Conservation (phyloP, 2,329 filamentous ascomycete species). For the Venturia oleaginea region DNA sequence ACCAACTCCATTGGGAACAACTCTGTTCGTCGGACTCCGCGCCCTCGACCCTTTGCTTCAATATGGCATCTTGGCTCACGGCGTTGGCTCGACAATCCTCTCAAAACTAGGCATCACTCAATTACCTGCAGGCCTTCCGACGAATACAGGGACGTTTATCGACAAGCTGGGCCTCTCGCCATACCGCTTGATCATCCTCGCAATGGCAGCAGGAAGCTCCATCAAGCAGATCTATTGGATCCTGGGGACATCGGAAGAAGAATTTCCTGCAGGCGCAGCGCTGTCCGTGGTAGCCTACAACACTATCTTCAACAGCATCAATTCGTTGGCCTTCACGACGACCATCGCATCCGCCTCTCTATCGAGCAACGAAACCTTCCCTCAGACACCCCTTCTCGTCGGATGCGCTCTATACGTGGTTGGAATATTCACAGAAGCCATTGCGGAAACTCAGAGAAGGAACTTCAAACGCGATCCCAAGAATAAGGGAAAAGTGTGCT, state of each 20-base stretch:
- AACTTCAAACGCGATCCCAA: conserved; percentile 41
- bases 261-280: conserved; percentile 38
- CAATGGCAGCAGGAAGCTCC: conserved; percentile 43
- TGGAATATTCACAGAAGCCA: conserved; percentile 46
- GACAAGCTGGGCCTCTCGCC: conserved; percentile 40
- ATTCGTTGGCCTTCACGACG: conserved; percentile 45
- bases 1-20: conserved; percentile 30
- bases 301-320: conserved; percentile 44
- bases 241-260: conserved; percentile 38
- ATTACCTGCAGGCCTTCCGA: conserved; percentile 33
- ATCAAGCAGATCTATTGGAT: conserved; percentile 51
- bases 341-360: conserved; percentile 38
- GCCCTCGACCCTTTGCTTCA: conserved; percentile 39
- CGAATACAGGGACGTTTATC: conserved; percentile 32
- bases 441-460: conserved; percentile 49
- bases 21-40: conserved; percentile 38
- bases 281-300: conserved; percentile 43
- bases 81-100: conserved; percentile 35
- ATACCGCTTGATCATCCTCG: conserved; percentile 42
- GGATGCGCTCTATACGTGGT: conserved; percentile 42
- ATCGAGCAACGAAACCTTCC: conserved; percentile 29
- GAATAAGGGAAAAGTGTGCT: conserved; percentile 45
- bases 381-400: conserved; percentile 35
- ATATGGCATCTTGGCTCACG: conserved; percentile 40
- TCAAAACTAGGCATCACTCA: conserved; percentile 36